Conservation (phyloP, 441 rosid genomes). For the Erodium chrysanthum region DNA sequence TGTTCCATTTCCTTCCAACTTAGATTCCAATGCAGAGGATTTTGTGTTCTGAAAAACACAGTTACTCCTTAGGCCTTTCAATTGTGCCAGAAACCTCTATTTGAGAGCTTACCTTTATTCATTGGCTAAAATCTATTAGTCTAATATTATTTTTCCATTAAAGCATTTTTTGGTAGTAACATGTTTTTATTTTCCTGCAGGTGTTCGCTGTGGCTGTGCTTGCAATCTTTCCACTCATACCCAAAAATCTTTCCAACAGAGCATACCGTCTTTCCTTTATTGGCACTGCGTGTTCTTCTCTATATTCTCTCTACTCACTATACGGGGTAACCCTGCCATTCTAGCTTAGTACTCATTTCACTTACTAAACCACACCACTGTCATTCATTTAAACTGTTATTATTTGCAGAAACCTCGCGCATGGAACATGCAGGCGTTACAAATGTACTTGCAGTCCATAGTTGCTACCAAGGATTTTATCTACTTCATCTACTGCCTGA, state of each 20-base stretch:
- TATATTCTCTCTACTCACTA: conserved; percentile 67
- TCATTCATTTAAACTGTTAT: conserved; percentile 16
- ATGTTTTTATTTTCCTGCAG: conserved; percentile 32
- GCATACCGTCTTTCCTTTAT: conserved; percentile 81
- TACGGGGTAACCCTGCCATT: conserved; percentile 54
- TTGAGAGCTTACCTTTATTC: neutral
- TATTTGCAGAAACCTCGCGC: conserved; percentile 70
- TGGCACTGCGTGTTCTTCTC: conserved; percentile 79
- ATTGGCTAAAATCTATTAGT: neutral
- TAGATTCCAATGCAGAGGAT: neutral
- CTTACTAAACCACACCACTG: conserved; percentile 6
- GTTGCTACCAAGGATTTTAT: conserved; percentile 82
- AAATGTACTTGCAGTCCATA: conserved; percentile 67
- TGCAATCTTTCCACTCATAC: conserved; percentile 74
- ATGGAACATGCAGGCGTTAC: conserved; percentile 80
- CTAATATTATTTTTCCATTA: neutral
- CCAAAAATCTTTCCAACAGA: conserved; percentile 61
- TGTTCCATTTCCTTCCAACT: neutral
- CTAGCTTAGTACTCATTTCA: conserved; percentile 4
- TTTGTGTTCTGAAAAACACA: neutral
- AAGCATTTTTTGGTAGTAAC: neutral
- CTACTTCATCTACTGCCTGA: conserved; percentile 75
- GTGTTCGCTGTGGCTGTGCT: conserved; percentile 80
- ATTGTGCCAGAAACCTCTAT: neutral
- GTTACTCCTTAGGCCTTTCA: no score